Base-by-base conservation (phyloP, 2,329 filamentous ascomycete genomes). In the Ustilaginoidea virens region DNA sequence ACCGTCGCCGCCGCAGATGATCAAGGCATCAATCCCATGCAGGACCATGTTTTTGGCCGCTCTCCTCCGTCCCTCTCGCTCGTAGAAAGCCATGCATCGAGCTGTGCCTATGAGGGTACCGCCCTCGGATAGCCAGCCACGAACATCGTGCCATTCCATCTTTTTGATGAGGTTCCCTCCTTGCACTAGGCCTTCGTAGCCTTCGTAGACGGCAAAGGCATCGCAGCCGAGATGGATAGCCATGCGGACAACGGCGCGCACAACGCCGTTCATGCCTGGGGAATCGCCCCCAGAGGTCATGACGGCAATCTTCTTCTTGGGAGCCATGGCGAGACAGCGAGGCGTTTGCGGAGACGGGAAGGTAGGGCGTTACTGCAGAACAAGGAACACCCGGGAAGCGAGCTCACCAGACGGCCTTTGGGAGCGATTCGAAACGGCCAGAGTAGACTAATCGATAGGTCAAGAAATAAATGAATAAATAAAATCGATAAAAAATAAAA, bases 1-100 rank as follows among this genome's bases (percentile, higher is more conserved):
- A 37, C 90, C 90, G 51, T 98, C 90, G 60, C 90, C 90, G 51
- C 90, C 90, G 53, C 87, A 96, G 49, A 98, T 92, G 45, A 98
- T 79, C 43, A 98, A 66, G 30, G 90, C 90, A 51, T 98, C 85
- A 41, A 98, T 96, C 48, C 90, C 90, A 41, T 82, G 74, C 35
- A 83, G 55, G 23, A 98, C 71, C 74, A 98, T 77, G 61, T 98
- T 94, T 65, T 87, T 93, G 34, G 90, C 90, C 2, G 83, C 90
- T 30, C 63, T 69, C 35, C 93, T 57, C 39, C 90, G 78, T 12
- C 90, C 90, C 17, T 76, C 61, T 26, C 90, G 78, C 55, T 94
- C 79, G 57, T 80, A 87, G 60, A 98, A 98, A 32, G 73, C 75
- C 73, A 79, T 82, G 61, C 86, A 93, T 37, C 90, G 71, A 32